Evolutionary conservation across 495 filamentous ascomycete genomes (phyloP).

Genomic region (Lophiotrema nucula): DNA sequence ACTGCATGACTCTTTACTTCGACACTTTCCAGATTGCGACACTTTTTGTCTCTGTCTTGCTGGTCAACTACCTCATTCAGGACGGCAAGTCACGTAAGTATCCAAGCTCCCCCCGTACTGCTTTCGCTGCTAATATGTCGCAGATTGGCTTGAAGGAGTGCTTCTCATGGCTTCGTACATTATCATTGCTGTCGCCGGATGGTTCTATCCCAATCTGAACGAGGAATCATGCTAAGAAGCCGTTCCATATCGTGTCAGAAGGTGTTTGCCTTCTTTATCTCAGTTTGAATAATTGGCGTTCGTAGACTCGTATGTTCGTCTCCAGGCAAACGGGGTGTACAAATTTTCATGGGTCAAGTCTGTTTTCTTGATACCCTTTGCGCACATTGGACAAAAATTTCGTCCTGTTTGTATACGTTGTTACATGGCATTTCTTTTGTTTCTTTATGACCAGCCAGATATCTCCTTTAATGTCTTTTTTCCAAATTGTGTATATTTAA

Average conservation of each 20-base stretch:
- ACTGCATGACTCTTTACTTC: slow-evolving; percentile 88
- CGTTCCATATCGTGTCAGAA: no score
- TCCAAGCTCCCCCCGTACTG: not conserved
- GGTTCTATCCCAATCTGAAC: slow-evolving; percentile 39
- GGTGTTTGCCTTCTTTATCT: not conserved
- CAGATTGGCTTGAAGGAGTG: slow-evolving; percentile 44
- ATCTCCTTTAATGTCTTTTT: not conserved
- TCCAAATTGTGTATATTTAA: not conserved
- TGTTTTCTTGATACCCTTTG: slow-evolving; percentile 8
- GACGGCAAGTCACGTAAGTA: slow-evolving; percentile 65
- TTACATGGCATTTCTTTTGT: not conserved
- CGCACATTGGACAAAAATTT: not conserved
- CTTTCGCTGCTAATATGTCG: not conserved
- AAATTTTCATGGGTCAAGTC: not conserved
- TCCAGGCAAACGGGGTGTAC: no score
- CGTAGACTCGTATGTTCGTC: no score
- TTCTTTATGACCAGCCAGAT: not conserved
- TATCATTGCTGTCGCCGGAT: slow-evolving; percentile 42
- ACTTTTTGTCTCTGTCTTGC: slow-evolving; percentile 82
- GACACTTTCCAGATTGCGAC: slow-evolving; percentile 90
- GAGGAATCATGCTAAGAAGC: slow-evolving; percentile 1
- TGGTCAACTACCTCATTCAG: slow-evolving; percentile 88
- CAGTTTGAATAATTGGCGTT: no score
- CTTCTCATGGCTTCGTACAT: slow-evolving; percentile 41
- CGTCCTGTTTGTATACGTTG: not conserved